Base-by-base conservation (phyloP, 345 rosid species). In the Alliaria petiolata region DNA sequence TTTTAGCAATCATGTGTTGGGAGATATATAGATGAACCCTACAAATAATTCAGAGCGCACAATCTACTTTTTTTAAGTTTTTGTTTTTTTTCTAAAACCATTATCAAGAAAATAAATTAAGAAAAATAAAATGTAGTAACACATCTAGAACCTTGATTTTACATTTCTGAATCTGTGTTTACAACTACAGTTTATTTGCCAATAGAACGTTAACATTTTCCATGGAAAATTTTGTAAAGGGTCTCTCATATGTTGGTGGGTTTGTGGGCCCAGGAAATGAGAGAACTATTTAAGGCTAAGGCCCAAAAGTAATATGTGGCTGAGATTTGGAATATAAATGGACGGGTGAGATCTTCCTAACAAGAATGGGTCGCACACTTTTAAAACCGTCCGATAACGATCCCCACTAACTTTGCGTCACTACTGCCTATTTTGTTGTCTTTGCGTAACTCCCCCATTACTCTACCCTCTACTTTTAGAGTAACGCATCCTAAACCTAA, bases 321-420 rank as follows among this genome's bases (percentile, higher is more conserved):
- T 49, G 39, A 40, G 67, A 56, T 65, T 19, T 46, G 36, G 50
- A 39, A 5, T 7, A 51, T 10, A 57, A 58, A 65, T 11, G 43
- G 49, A 72, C 59, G 77, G 47, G 9, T 56, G 65, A 36, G 59
- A 72, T 72, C 54, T 35, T 54, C 43, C 57, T 17, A 28, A 65
- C 58, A 55, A 45, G 14, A 12, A 49, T 65, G 71, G 77, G 22
- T 56, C 71, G 7, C 60, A 38, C 26, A 46, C 7, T 8, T 8
- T 54, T 34, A 9, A 26, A 64, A 65, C 72, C 51, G 67, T 57
- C 44, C 19, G 47, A 53, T 38, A 15, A n/a, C 44, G 19, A 65
- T 56, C 65, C 65, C 77, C 77, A 73, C 71, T 65, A 72, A 51
- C 33, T 49, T 51, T 67, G 30, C 38, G 13, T 40, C 38, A 12